phyloP scores from a whole-genome alignment of 2,329 filamentous ascomycete species.

The Ascochyta koolunga region DNA sequence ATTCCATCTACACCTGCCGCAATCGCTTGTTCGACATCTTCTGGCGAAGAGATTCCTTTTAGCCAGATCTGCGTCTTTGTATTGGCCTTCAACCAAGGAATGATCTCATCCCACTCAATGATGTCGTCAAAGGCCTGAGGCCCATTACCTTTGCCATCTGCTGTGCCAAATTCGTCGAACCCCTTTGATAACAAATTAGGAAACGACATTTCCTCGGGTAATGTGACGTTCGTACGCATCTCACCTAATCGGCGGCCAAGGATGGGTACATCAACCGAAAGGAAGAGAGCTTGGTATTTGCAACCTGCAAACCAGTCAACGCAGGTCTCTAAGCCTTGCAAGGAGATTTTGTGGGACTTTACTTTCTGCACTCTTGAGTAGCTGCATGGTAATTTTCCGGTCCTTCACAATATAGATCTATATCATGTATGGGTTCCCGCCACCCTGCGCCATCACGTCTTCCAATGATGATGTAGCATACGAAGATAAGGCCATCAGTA shows the following conservation, averaged over 20 bases:
- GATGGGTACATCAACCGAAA: constrained; percentile 62
- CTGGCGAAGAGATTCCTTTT: constrained; percentile 43
- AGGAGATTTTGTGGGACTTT: constrained; percentile 3
- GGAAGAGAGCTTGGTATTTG: constrained; percentile 59
- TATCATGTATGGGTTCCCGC: constrained; percentile 52
- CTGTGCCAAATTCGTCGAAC: constrained; percentile 23
- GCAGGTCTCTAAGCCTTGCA: background rate
- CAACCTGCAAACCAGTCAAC: constrained; percentile 5
- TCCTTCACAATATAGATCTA: constrained; percentile 62
- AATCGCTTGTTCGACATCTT: constrained; percentile 54
- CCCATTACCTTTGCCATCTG: constrained; percentile 23
- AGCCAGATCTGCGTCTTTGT: constrained; percentile 59
- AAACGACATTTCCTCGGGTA: constrained; percentile 53
- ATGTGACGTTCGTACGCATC: constrained; percentile 58
- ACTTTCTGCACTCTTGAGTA: constrained; percentile 55
- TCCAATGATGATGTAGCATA: constrained; percentile 62
- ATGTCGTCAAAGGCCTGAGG: constrained; percentile 28
- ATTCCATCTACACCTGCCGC: constrained; percentile 50
- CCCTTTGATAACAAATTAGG: constrained; percentile 50
- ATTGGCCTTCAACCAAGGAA: constrained; percentile 56
- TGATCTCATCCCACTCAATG: constrained; percentile 56
- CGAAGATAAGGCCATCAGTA: constrained; percentile 70
- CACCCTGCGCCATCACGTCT: constrained; percentile 62
- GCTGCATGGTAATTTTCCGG: constrained; percentile 49
- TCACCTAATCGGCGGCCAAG: constrained; percentile 61